Conservation (phyloP, 352 stramenopile species). For the Pythium catenulatum region DNA sequence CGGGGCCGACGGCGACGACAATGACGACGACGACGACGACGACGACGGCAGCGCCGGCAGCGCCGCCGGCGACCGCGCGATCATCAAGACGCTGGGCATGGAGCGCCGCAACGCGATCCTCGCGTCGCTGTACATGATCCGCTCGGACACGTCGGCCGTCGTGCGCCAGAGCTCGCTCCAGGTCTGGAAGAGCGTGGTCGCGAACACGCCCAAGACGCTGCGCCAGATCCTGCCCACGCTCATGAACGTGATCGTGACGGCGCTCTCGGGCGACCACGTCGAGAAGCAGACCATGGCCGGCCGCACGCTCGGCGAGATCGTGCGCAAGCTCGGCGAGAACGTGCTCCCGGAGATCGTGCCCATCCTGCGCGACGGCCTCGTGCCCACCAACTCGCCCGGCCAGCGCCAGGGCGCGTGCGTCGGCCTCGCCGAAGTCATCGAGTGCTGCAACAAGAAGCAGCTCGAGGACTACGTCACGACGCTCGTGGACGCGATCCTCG, state of each 20-base stretch:
- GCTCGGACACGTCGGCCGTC: conserved; percentile 97
- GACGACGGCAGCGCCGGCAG: conserved; percentile 92
- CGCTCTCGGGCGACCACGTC: conserved; percentile 94
- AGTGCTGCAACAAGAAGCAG: conserved; percentile 96
- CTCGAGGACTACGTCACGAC: conserved; percentile 98
- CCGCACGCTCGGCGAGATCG: conserved; percentile 98
- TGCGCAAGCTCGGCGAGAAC: conserved; percentile 98
- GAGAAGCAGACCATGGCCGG: conserved; percentile 95
- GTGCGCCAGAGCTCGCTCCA: conserved; percentile 98
- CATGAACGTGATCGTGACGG: conserved; percentile 97
- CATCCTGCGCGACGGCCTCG: conserved; percentile 97
- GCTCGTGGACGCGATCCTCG: conserved; percentile 97
- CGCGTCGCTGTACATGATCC: conserved; percentile 98
- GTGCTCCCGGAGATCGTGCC: conserved; percentile 98
- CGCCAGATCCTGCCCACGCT: conserved; percentile 98
- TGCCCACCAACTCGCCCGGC: conserved; percentile 76
- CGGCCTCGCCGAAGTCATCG: conserved; percentile 98
- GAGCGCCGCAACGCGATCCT: conserved; percentile 97
- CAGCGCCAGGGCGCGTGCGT: conserved; percentile 97
- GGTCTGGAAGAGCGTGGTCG: conserved; percentile 99
- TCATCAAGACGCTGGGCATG: conserved; percentile 95
- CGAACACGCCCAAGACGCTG: conserved; percentile 97
- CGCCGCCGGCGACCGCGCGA: conserved; percentile 89
- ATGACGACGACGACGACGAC: conserved; percentile 85
- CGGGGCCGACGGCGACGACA: too few relatives aligned